Evolutionary conservation across 2,329 filamentous ascomycete species (phyloP), one percentile per base, ranked within the genome.

Genomic region (Ilyonectria robusta): DNA sequence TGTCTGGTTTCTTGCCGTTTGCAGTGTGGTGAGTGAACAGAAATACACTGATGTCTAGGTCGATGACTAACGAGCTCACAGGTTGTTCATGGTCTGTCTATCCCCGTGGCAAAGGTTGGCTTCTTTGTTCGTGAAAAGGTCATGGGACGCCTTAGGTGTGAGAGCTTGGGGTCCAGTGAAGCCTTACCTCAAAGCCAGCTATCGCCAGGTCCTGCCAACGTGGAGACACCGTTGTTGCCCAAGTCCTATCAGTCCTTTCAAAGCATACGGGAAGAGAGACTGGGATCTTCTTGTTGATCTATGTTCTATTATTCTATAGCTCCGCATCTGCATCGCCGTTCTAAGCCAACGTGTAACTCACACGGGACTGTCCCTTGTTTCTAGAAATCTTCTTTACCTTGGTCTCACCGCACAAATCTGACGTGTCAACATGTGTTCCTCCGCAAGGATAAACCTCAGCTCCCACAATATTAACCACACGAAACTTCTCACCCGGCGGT

Each of bases 1-100:
- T 0, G 91, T 97, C n/a, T 97, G 94, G 94, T 97, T 97, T 76
- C 80, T 97, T 57, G 87, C 89, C 7, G 89, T 96, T 26, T 95
- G 92, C 81, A 96, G 93, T 71, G 91, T 97, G 67, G 92, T 94
- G 82, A 85, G 90, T 85, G 8, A 1, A 17, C 33, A 4, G 1
- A 19, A 13, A 1, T 3, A 0, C 0, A 0, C 0, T 2, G 0
- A 1, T 6, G 8, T 33, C 26, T 42, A 3, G 17, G 7, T 33
- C 46, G 15, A n/a, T 17, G 17, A 3, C 58, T 62, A 17, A 68
- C 7, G 6, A 1, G 17, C 17, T 11, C 0, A 15, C 8, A 80
- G 78, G 82, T 94, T 48, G 91, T 96, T 6, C 94, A 97, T 73
- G 94, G 94, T 6, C 84, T 97, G 2, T 94, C 90, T 55, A 93